Percentiles rank a stretch among this genome's conserved stretches.
These are phyloP conservation scores for Leccinum ochraceum DNA, from an alignment of 768 basidiomycete genomes.

Conservation along the genomic window DNA sequence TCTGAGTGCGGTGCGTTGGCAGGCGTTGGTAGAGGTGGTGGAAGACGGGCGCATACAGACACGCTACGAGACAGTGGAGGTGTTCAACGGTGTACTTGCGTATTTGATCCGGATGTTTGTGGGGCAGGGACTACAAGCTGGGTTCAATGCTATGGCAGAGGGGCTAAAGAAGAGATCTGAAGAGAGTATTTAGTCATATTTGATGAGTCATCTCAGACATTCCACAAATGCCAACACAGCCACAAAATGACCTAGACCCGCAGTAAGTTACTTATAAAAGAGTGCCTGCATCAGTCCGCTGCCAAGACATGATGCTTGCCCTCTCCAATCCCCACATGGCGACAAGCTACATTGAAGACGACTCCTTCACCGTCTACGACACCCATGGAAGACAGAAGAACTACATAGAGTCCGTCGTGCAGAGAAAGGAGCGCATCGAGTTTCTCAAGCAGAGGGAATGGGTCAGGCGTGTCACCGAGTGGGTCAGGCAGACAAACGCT, in stretches of 20 bases:
- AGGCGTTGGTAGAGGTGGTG: slow-evolving; percentile 48
- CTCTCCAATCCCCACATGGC: slow-evolving; percentile 13
- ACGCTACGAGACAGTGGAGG: slow-evolving; percentile 64
- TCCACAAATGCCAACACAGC: slow-evolving; percentile 25
- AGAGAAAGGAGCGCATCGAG: slow-evolving; percentile 53
- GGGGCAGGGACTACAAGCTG: slow-evolving; percentile 41
- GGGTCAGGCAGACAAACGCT: slow-evolving; percentile 35
- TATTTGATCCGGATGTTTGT: slow-evolving; percentile 52
- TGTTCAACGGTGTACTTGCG: slow-evolving; percentile 56
- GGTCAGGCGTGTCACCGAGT: slow-evolving; percentile 41
- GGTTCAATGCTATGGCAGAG: slow-evolving; percentile 56
- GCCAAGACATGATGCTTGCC: slow-evolving; percentile 21
- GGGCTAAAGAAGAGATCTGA: slow-evolving; percentile 57
- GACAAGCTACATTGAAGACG: slow-evolving; percentile 9
- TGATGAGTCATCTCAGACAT: slow-evolving; percentile 16
- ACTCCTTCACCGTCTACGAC: slow-evolving; percentile 38
- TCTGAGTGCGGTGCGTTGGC: slow-evolving; percentile 62
- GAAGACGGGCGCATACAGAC: slow-evolving; percentile 50
- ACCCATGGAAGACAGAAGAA: slow-evolving; percentile 44
- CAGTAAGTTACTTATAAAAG: background rate
- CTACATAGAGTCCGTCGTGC: slow-evolving; percentile 45
- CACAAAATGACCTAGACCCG: slow-evolving; percentile 29
- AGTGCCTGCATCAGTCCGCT: background rate
- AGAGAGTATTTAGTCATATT: slow-evolving; percentile 2
- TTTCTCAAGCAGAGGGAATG: slow-evolving; percentile 50